Evolutionary conservation across 2,329 filamentous ascomycete species (phyloP).

Genomic region (Venturia effusa): DNA sequence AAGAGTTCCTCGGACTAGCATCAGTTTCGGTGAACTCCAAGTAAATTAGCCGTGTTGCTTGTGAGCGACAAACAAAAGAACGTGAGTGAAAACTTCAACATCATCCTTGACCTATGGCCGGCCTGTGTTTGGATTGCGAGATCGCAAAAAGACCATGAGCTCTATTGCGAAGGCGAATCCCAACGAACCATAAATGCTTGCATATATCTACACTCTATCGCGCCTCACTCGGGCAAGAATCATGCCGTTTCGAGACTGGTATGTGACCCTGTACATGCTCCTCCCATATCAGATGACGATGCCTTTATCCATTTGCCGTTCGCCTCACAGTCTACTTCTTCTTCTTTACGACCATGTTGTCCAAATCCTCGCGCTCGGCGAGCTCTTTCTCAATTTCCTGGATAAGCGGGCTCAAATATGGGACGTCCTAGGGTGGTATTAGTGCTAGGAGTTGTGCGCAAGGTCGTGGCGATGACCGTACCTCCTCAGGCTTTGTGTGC

Average conservation of each 20-base stretch:
- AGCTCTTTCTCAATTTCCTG: conserved; percentile 56
- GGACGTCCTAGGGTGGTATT: conserved; percentile 42
- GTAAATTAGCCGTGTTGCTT: too few relatives aligned
- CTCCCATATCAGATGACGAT: background rate
- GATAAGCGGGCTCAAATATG: conserved; percentile 58
- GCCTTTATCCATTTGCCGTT: conserved; percentile 1
- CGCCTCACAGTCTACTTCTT: background rate
- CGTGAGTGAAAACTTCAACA: too few relatives aligned
- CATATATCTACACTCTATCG: conserved; percentile 7
- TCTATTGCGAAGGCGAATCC: background rate
- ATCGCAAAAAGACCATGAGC: background rate
- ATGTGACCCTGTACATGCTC: conserved; percentile 6
- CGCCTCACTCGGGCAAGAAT: background rate
- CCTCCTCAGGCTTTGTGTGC: conserved; percentile 58
- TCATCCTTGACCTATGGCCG: too few relatives aligned
- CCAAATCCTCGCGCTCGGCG: conserved; percentile 57
- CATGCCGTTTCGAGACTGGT: conserved; percentile 2
- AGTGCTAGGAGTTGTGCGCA: conserved; percentile 13
- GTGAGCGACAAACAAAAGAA: too few relatives aligned
- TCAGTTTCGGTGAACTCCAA: too few relatives aligned
- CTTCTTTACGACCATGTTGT: conserved; percentile 48
- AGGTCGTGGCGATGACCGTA: conserved; percentile 25
- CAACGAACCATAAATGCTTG: conserved; percentile 1
- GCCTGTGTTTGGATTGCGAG: background rate
- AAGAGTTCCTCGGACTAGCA: too few relatives aligned